Evolutionary conservation across 371 early-diverging fungal species (phyloP), one percentile per base, ranked within the genome.

Genomic region (Mucor ambiguus): DNA sequence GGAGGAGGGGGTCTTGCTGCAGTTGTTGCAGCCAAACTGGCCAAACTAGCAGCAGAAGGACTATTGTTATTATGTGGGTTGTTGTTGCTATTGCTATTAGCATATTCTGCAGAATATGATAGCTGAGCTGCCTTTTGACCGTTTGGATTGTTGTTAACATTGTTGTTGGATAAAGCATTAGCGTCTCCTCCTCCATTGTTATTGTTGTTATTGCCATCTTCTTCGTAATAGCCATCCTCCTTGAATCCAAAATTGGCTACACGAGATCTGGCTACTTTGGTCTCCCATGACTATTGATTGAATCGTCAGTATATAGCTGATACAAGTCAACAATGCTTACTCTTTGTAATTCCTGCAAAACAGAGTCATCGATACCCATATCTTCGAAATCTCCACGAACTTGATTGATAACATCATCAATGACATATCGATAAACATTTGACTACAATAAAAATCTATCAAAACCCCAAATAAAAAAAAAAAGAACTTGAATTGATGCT

Each of bases 331-430:
- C 16, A 4, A 33, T 43, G n/a, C 71, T 60, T 87, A 94, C 95
- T 77, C 91, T 85, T 70, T 95, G 90, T 60, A 98, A 84, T 66
- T 97, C 97, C 54, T 87, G 85, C 38, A 97, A 82, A 18, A 96
- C 88, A 20, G 91, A 81, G 60, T 94, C 93, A 66, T 96, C 94
- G 35, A 98, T 87, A 38, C 97, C 98, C 82, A 90, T 86, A 67
- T 93, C 92, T 61, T 93, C 93, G 81, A 96, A 97, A 49, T 95
- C 93, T n/a, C 88, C 85, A 60, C 90, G 89, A 38, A 94, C 91
- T 74, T 93, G 93, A 63, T 88, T 88, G 69, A 96, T 91, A 60
- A 98, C 98, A 68, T 98, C 96, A 78, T 93, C 91, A 72, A 98
- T 97, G 44, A 98, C 93, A 76, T 88, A 88, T 58, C 90, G 85